Evolutionary conservation across 805 yeast genomes (phyloP).

Genomic region (Candida maesae): DNA sequence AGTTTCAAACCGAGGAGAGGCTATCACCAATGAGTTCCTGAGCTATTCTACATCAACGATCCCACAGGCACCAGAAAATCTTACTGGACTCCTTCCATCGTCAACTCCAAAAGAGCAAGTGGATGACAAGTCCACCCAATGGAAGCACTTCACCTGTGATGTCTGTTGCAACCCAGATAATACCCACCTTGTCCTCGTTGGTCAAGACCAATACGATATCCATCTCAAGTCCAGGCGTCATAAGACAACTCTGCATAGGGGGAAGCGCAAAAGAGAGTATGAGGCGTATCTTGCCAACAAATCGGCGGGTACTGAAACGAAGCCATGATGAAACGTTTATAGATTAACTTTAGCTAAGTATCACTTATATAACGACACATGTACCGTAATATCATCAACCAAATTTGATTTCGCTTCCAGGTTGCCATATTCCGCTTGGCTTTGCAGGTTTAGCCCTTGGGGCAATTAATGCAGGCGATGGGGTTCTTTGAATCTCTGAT

Average conservation of each 20-base stretch:
- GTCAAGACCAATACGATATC: constrained; percentile 63
- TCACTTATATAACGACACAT: no score
- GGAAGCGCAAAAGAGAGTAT: constrained; percentile 48
- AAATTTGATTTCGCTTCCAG: constrained; percentile 25
- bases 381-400: constrained; percentile 8
- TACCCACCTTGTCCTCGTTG: constrained; percentile 61
- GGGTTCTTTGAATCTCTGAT: constrained; percentile 3
- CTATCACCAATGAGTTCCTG: constrained; percentile 43
- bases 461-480: constrained; percentile 19
- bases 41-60: constrained; percentile 8
- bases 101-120: constrained; percentile 5
- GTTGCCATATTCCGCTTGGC: constrained; percentile 27
- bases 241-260: constrained; percentile 44
- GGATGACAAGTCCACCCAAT: constrained; percentile 32
- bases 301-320: background rate
- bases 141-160: constrained; percentile 71
- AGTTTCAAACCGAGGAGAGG: constrained; percentile 54
- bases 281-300: constrained; percentile 36
- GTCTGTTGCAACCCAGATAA: constrained; percentile 56
- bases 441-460: constrained; percentile 19
- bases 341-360: no score
- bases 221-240: constrained; percentile 73
- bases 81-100: constrained; percentile 24
- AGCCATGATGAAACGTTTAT: no score
- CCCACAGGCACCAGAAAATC: constrained; percentile 36